phyloP scores from a whole-genome alignment of 495 filamentous ascomycete genomes.

The Neurospora sp. region DNA sequence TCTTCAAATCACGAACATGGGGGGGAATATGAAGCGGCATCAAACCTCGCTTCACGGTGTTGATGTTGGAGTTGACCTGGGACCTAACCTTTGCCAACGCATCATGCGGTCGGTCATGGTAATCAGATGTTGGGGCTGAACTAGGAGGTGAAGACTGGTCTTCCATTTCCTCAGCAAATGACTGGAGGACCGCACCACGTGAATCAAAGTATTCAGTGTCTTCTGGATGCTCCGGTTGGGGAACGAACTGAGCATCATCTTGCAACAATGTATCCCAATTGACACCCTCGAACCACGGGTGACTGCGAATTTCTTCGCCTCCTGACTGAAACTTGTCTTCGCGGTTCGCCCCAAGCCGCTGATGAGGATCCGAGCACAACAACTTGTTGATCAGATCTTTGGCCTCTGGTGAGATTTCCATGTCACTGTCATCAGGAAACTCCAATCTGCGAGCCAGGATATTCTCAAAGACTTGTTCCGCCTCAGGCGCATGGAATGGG shows the following conservation, averaged over 20 bases:
- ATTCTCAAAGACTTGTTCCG: slow-evolving; percentile 94
- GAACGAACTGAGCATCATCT: slow-evolving; percentile 93
- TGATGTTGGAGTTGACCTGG: slow-evolving; percentile 82
- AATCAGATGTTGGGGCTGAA: slow-evolving; percentile 54
- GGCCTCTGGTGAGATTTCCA: slow-evolving; percentile 67
- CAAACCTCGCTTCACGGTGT: slow-evolving; percentile 66
- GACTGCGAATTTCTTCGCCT: slow-evolving; percentile 79
- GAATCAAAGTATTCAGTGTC: slow-evolving; percentile 97
- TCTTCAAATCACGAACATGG: slow-evolving; percentile 84
- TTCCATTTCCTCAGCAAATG: slow-evolving; percentile 87
- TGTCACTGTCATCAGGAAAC: slow-evolving; percentile 67
- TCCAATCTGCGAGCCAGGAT: slow-evolving; percentile 81
- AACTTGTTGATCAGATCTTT: slow-evolving; percentile 89
- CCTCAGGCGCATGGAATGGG: slow-evolving; percentile 83
- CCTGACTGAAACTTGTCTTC: slow-evolving; percentile 70
- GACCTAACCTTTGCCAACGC: slow-evolving; percentile 82
- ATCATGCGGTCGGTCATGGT: slow-evolving; percentile 84
- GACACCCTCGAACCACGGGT: slow-evolving; percentile 80
- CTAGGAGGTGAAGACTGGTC: slow-evolving; percentile 70
- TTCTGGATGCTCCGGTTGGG: slow-evolving; percentile 83
- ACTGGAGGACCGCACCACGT: slow-evolving; percentile 78
- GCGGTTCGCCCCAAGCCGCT: slow-evolving; percentile 75
- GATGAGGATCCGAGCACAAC: slow-evolving; percentile 68
- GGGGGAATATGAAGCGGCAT: slow-evolving; percentile 96
- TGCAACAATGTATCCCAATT: slow-evolving; percentile 86